Conservation (phyloP, 2,329 filamentous ascomycete genomes). For the Botrytis paeoniae region DNA sequence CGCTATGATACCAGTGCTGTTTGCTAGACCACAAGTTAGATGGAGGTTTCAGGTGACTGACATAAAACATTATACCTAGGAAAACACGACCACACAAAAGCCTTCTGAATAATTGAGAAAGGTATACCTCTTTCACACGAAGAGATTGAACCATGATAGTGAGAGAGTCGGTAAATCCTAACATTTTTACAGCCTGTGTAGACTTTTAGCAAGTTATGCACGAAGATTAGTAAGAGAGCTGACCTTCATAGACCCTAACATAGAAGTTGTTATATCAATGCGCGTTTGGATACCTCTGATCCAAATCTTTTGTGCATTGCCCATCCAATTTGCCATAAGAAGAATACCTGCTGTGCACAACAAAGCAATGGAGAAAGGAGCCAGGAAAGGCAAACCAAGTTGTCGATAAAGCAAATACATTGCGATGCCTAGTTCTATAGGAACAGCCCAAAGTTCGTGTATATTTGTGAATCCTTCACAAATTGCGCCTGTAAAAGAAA, state of each 20-base stretch:
- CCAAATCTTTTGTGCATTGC: slow-evolving; percentile 35
- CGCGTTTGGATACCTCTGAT: slow-evolving; percentile 36
- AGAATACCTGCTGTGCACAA: slow-evolving; percentile 33
- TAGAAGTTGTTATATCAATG: slow-evolving; percentile 34
- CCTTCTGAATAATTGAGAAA: slow-evolving; percentile 41
- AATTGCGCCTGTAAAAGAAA: slow-evolving; percentile 26
- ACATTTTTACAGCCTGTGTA: slow-evolving; percentile 36
- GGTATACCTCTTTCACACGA: slow-evolving; percentile 41
- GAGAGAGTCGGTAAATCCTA: slow-evolving; percentile 39
- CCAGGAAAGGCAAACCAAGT: slow-evolving; percentile 33
- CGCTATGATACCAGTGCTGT: slow-evolving; percentile 34
- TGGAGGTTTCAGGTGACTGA: neutral
- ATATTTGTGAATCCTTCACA: slow-evolving; percentile 34
- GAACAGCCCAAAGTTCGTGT: slow-evolving; percentile 37
- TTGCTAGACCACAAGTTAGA: slow-evolving; percentile 23
- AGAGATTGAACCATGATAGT: slow-evolving; percentile 38
- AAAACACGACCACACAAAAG: slow-evolving; percentile 33
- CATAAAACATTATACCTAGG: slow-evolving; percentile 22
- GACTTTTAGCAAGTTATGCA: slow-evolving; percentile 8
- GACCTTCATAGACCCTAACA: slow-evolving; percentile 37
- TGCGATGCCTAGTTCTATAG: slow-evolving; percentile 33
- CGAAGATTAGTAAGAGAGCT: neutral
- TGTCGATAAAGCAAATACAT: slow-evolving; percentile 35
- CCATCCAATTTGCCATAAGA: slow-evolving; percentile 29
- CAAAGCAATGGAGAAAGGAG: slow-evolving; percentile 29